These are phyloP conservation scores for Aspergillus campestris DNA, from an alignment of 495 filamentous ascomycete species.

Conservation along the genomic window DNA sequence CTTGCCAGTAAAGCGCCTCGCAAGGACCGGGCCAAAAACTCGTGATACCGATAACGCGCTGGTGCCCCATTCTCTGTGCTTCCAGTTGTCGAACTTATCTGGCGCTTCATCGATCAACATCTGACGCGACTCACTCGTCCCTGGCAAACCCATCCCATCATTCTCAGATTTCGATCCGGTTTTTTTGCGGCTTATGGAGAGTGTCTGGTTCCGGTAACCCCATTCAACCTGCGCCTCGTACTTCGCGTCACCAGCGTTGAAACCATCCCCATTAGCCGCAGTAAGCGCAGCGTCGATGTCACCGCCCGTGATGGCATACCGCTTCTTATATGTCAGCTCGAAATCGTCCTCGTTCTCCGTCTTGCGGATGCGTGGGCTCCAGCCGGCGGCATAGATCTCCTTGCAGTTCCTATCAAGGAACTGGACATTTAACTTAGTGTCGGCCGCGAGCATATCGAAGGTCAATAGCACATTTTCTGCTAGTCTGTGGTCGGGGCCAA, in stretches of 20 bases:
- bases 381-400: slow-evolving; percentile 7
- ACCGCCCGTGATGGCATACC: slow-evolving; percentile 5
- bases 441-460: no score
- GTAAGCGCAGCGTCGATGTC: slow-evolving; percentile 4
- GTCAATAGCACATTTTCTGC: slow-evolving; percentile 3
- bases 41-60: slow-evolving; percentile 1
- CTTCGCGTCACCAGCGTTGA: slow-evolving; percentile 3
- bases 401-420: slow-evolving; percentile 7
- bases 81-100: slow-evolving; percentile 10
- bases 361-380: slow-evolving; percentile 9
- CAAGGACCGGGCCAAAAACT: slow-evolving; percentile 8
- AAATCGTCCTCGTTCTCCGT: slow-evolving; percentile 5
- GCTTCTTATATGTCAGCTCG: slow-evolving; percentile 10
- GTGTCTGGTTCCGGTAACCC: slow-evolving; percentile 6
- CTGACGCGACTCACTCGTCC: slow-evolving; percentile 4
- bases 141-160: slow-evolving; percentile 3
- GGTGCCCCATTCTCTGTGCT: slow-evolving; percentile 7
- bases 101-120: slow-evolving; percentile 9
- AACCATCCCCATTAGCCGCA: slow-evolving; percentile 7
- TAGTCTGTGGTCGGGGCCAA: slow-evolving; percentile 3
- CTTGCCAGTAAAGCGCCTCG: not conserved
- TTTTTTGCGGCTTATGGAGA: slow-evolving; percentile 10
- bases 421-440: slow-evolving; percentile 6
- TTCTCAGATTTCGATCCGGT: not conserved
- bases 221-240: slow-evolving; percentile 11